Evolutionary conservation across 805 yeast species (phyloP), one percentile per base, ranked within the genome.

Genomic region (Candida lessepsii): DNA sequence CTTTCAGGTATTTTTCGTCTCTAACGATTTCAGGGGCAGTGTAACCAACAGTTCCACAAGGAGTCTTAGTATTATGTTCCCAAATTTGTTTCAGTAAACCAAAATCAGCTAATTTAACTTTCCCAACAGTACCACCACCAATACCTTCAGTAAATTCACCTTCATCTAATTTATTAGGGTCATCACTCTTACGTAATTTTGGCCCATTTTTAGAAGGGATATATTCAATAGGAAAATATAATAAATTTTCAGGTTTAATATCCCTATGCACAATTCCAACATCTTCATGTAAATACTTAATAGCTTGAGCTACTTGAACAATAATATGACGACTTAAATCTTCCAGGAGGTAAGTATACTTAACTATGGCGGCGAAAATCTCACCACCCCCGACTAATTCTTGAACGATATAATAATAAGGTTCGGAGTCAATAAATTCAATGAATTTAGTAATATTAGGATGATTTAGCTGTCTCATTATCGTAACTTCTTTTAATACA

Each of bases 41-140:
- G 57, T 93, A 93, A 3, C 98, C 98, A 13, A 93, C 96, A 1
- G 99, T 93, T 37, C 99, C 99, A 65, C 99, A 93, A 0, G 99
- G 99, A 0, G 99, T 93, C 73, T 88, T 87, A 16, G 97, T 86
- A 52, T 86, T 86, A 35, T 82, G 76, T 54, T 84, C 86, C 81
- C 89, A 84, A 23, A 91, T 80, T 56, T 89, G 86, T 62, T 93
- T 93, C 3, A 96, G 87, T 14, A 93, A 68, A 0, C 99, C 99
- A 64, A 93, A 93, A 62, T 93, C 99, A 1, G 98, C 98, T 38
- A 93, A 69, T 60, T 91, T 91, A 24, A 93, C 89, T 11, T 67
- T 53, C 7, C 98, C 99, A 50, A 93, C 84, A 10, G 90, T 86
- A 40, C 96, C 99, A 34, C 95, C 96, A 24, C 99, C 99, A 15